A percentile compares a stretch with the other conserved stretches of the same genome.
phyloP scores from a whole-genome alignment of 169 alveolate species.

The Plasmodium adleri region DNA sequence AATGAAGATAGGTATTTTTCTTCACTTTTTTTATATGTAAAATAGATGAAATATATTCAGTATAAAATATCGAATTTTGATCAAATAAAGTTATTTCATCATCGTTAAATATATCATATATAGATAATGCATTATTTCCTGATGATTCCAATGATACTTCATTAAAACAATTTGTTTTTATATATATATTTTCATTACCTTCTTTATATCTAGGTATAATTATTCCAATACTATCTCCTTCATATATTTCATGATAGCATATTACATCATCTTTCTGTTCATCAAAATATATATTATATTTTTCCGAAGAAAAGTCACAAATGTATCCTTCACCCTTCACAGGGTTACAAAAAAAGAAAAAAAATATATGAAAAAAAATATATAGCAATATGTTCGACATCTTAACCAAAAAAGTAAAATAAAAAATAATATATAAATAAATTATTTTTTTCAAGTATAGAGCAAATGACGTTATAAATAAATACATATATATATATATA shows the following conservation, averaged over 20 bases:
- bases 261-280: constrained; percentile 36
- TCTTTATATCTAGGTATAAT: constrained; percentile 48
- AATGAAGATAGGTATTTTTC: constrained; percentile 18
- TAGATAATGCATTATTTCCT: constrained; percentile 25
- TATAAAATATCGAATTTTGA: background rate
- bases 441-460: background rate
- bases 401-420: background rate
- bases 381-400: constrained; percentile 9
- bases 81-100: constrained; percentile 26
- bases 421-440: background rate
- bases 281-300: constrained; percentile 32
- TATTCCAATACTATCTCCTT: constrained; percentile 51
- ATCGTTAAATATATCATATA: constrained; percentile 29
- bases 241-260: constrained; percentile 46
- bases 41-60: constrained; percentile 39
- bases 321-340: constrained; percentile 24
- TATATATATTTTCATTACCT: constrained; percentile 28
- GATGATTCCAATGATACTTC: constrained; percentile 32
- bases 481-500: background rate
- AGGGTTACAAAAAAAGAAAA: constrained; percentile 10
- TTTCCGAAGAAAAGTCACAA: constrained; percentile 55
- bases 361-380: constrained; percentile 10
- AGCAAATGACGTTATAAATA: background rate
- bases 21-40: constrained; percentile 24
- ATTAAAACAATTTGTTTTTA: constrained; percentile 51